Evolutionary conservation across 495 filamentous ascomycete species (phyloP), one percentile per base, ranked within the genome.

Genomic region (Hyaloscypha bicolor): DNA sequence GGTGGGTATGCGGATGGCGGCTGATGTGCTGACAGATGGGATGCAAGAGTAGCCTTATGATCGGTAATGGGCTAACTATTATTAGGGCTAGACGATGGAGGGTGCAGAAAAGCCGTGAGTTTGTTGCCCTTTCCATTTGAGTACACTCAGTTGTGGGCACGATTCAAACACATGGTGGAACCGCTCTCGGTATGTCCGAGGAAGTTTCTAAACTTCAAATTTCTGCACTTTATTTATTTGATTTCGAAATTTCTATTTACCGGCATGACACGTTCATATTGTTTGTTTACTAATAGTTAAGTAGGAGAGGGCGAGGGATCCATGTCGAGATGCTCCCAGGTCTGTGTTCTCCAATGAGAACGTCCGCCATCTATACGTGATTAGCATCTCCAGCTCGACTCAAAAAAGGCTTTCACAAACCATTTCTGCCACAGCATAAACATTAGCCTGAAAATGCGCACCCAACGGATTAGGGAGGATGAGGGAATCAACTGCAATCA

Each of bases 401-500:
- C 51, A 53, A 53, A 53, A 29, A 37, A 29, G 19, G 22, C 42
- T 12, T 12, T 53, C 22, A 11, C 19, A 22, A 52, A 62, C 48
- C 56, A 55, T 16, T 55, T 67, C 65, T 9, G 65, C 65, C 9
- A 67, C 22, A 12, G 65, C 65, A 63, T 67, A 63, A 42, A 67
- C 65, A 37, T 29, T 21, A 57, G 65, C 65, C 59, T 67, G 65
- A 35, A 55, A 62, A 58, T 67, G 65, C 4, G 58, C 48, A 2
- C 53, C 58, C n/a, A 62, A 21, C 6, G 59, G 45, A 48, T 55
- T 31, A n/a, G 58, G 65, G 22, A 67, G 55, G 12, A 62, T 51
- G 30, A 25, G 42, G 9, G 58, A 45, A 62, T 67, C 65, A 16
- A 67, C 65, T 33, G 62, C 65, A 25, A 57, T 55, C 22, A 67